phyloP scores from a whole-genome alignment of 768 basidiomycete genomes.

The Termitomyces sp. region DNA sequence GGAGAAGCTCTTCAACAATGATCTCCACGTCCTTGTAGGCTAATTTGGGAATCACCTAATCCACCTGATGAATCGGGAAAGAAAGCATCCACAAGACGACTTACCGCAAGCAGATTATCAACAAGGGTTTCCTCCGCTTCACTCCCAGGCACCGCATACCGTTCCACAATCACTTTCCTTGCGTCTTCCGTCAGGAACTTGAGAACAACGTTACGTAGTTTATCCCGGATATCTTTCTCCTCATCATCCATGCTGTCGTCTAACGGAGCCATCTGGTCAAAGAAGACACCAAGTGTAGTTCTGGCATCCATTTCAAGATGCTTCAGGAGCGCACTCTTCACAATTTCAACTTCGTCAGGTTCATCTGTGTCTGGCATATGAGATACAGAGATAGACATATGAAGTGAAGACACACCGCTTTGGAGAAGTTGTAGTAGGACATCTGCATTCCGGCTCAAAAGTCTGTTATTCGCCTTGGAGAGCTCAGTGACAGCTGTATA shows the following conservation, averaged over 20 bases:
- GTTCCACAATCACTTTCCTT: constrained; percentile 36
- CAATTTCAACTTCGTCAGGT: constrained; percentile 54
- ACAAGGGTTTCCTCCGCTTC: constrained; percentile 44
- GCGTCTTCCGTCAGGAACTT: constrained; percentile 53
- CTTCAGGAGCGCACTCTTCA: constrained; percentile 51
- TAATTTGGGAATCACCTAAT: constrained; percentile 47
- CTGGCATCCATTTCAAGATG: constrained; percentile 62
- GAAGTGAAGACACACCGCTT: constrained; percentile 45
- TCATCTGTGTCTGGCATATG: constrained; percentile 40
- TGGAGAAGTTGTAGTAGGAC: constrained; percentile 72
- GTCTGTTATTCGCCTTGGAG: constrained; percentile 42
- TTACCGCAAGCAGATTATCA: constrained; percentile 43
- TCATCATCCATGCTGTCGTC: constrained; percentile 52
- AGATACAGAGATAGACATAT: neutral
- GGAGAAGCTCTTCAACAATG: constrained; percentile 49
- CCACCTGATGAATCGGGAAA: neutral
- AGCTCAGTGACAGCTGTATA: constrained; percentile 53
- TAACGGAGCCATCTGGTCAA: constrained; percentile 55
- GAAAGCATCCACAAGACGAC: constrained; percentile 11
- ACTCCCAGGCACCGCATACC: constrained; percentile 36
- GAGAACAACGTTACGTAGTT: constrained; percentile 52
- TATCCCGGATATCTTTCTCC: constrained; percentile 50
- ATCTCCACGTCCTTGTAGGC: constrained; percentile 32
- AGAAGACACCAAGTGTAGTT: constrained; percentile 59
- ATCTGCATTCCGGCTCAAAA: constrained; percentile 68